Evolutionary conservation across 768 basidiomycete genomes (phyloP), one percentile per base, ranked within the genome.

Genomic region (Rhizopogon vulgaris): DNA sequence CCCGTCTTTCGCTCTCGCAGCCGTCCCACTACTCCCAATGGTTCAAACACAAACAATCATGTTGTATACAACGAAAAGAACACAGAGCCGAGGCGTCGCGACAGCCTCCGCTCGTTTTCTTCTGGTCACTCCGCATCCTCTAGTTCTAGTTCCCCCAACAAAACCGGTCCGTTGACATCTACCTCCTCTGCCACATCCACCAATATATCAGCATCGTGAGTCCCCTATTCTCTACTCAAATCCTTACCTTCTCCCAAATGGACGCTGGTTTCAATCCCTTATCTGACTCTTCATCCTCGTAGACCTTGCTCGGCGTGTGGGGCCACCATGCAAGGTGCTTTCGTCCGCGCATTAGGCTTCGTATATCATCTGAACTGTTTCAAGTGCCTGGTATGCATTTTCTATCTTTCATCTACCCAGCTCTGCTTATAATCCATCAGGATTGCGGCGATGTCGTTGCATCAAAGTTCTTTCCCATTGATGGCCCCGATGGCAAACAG

Each of bases 291-390:
- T 54, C 39, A 53, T 49, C 8, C 5, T 39, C 25, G 12, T 30
- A 89, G 87, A 59, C 75, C 79, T 69, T 91, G 89, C 63, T 81
- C 84, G 24, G 80, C 89, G 11, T 90, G 89, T 62, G 84, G 83
- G 38, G 84, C 85, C 63, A 71, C 82, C 37, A 89, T 97, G 83
- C 87, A 93, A 55, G 95, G 96, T 11, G 93, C 94, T 42, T 98
- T 97, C 70, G 96, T 99, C 34, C 82, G 96, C 53, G 96, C 96
- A 0, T 75, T 99, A 48, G 87, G 90, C 52, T 88, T 90, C 0
- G 92, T 97, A 22, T 98, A 85, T 65, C 96, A 99, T 69, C 70
- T 98, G n/a, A 89, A 90, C 60, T 99, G 96, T 74, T 99, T 99
- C 80, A 90, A 90, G 63, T 99, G 96, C 77, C 80, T 91, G 80